Evolutionary conservation across 2,329 filamentous ascomycete genomes (phyloP).

Genomic region (Ciborinia camelliae): DNA sequence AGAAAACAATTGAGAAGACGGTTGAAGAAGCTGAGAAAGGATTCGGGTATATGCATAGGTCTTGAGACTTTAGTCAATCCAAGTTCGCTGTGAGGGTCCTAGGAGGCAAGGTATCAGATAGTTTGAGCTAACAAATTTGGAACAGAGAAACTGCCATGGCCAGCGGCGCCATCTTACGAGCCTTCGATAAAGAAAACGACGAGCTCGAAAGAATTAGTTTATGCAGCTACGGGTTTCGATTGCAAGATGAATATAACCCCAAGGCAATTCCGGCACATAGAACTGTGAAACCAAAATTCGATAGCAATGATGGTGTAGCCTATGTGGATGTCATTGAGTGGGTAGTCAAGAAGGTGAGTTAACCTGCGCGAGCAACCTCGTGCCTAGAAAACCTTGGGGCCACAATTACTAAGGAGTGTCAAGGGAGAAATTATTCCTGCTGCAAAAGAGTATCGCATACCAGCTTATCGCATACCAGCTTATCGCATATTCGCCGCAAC

Average conservation of each 20-base stretch:
- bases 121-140: background rate
- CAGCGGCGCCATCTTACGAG: background rate
- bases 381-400: background rate
- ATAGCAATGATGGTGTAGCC: background rate
- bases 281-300: background rate
- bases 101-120: background rate
- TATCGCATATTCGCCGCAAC: background rate
- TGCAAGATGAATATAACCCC: background rate
- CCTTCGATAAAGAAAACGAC: background rate
- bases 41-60: background rate
- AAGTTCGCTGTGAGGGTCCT: conserved; percentile 1
- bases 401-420: background rate
- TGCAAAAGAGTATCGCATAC: conserved; percentile 1
- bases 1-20: background rate
- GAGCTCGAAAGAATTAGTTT: conserved; percentile 1
- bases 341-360: conserved; percentile 8
- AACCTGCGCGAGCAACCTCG: background rate
- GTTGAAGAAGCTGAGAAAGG: background rate
- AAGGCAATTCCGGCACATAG: background rate
- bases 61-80: background rate
- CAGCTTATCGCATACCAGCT: background rate
- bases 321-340: conserved; percentile 6
- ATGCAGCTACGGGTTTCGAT: conserved; percentile 11
- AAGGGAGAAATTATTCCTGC: conserved; percentile 6
- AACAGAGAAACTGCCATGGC: conserved; percentile 15